A percentile compares a stretch with the other conserved stretches of the same genome.
phyloP scores from a whole-genome alignment of 1,139 yeast species.

The Schizosaccharomyces versatilis region DNA sequence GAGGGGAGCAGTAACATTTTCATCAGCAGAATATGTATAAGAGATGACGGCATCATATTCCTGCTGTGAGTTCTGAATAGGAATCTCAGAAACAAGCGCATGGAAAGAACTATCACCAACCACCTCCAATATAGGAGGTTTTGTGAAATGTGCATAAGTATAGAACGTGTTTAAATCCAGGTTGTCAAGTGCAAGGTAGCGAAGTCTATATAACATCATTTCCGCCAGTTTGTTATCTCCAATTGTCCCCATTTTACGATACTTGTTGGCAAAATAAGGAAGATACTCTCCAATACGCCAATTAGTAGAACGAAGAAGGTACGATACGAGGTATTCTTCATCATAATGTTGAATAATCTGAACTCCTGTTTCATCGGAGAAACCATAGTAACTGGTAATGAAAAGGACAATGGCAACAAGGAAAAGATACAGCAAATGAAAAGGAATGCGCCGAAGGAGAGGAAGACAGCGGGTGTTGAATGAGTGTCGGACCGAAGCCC shows the following conservation, averaged over 20 bases:
- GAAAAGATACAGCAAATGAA: background rate
- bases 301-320: background rate
- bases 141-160: background rate
- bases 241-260: background rate
- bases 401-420: background rate
- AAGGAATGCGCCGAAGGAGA: background rate
- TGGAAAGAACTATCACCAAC: background rate
- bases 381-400: background rate
- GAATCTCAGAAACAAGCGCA: constrained; percentile 18
- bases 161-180: background rate
- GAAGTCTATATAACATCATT: background rate
- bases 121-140: background rate
- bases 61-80: constrained; percentile 23
- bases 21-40: constrained; percentile 48
- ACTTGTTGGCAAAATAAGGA: background rate
- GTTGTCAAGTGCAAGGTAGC: background rate
- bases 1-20: constrained; percentile 37
- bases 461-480: background rate
- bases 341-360: background rate
- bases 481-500: background rate
- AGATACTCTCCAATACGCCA: background rate
- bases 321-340: background rate
- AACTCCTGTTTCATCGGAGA: background rate
- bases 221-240: background rate
- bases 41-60: constrained; percentile 24